Conservation (phyloP, 768 basidiomycete genomes). For the Nidularia sp. region DNA sequence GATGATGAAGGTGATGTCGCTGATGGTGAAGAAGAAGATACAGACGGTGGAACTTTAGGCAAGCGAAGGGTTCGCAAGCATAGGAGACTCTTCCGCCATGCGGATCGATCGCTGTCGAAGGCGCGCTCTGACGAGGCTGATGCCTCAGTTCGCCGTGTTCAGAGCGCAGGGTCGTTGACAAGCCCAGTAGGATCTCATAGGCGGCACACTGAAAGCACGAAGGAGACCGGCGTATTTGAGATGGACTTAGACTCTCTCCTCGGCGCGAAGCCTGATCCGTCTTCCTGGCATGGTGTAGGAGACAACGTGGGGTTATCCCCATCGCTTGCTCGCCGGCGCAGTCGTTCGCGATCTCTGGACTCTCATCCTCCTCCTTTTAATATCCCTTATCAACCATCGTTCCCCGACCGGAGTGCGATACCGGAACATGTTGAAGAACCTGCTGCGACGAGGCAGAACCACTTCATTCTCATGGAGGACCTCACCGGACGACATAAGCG, state of each 20-base stretch:
- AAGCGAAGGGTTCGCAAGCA: slow-evolving; percentile 20
- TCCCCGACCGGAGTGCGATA: slow-evolving; percentile 22
- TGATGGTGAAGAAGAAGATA: slow-evolving; percentile 19
- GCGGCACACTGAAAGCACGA: slow-evolving; percentile 17
- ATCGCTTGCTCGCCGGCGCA: slow-evolving; percentile 36
- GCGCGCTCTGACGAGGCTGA: slow-evolving; percentile 31
- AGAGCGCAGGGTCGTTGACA: slow-evolving; percentile 54
- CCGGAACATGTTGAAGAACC: slow-evolving; percentile 26
- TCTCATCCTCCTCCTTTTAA: slow-evolving; percentile 18
- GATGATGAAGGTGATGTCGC: slow-evolving; percentile 51
- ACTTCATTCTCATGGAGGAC: slow-evolving; percentile 99
- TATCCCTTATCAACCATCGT: slow-evolving; percentile 17
- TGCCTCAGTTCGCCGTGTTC: slow-evolving; percentile 54
- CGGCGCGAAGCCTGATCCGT: slow-evolving; percentile 9
- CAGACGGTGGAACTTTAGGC: slow-evolving; percentile 15
- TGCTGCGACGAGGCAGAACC: slow-evolving; percentile 78
- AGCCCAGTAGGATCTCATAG: slow-evolving; percentile 25
- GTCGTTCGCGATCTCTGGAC: slow-evolving; percentile 39
- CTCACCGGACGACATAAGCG: slow-evolving; percentile 87
- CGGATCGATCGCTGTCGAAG: slow-evolving; percentile 28
- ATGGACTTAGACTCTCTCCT: slow-evolving; percentile 31
- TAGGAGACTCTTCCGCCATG: slow-evolving; percentile 35
- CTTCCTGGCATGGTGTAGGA: slow-evolving; percentile 16
- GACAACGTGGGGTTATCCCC: slow-evolving; percentile 23
- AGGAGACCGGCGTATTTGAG: slow-evolving; percentile 33